Base-by-base conservation (phyloP, 352 stramenopile genomes). In the Blastocystis sp. region DNA sequence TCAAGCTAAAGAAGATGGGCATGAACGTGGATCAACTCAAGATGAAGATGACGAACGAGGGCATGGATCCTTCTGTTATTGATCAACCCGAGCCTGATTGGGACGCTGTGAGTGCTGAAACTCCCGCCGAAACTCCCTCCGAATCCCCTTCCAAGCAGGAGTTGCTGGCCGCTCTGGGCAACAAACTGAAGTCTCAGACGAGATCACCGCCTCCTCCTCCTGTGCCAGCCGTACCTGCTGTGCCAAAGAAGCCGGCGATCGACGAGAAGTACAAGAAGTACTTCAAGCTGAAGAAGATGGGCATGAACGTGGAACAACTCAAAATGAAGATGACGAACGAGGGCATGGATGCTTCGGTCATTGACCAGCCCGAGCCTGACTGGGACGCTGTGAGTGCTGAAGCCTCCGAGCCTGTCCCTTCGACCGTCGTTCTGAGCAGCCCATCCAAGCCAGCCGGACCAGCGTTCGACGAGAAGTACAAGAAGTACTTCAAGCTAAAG, bases 401-500 rank as follows among this genome's bases (percentile, higher is more conserved):
- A 43, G 2, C 6, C 1, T 40, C 70, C 11, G 48, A 45, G 64
- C 17, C 45, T 66, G 38, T 42, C 43, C 70, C 70, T 77, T n/a
- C 2, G 48, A n/a, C 66, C 45, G 28, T 28, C 9, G 70, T 24
- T 81, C 70, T 52, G n/a, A n/a, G n/a, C n/a, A n/a, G n/a, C n/a
- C n/a, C n/a, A n/a, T n/a, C n/a, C n/a, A n/a, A n/a, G n/a, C n/a
- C n/a, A n/a, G n/a, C n/a, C n/a, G n/a, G n/a, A n/a, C n/a, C n/a
- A n/a, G n/a, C n/a, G n/a, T n/a, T 87, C 10, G 93, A 95, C 77
- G 91, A 92, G 11, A 92, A 89, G 43, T 94, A 94, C 74, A 92
- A 92, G 62, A 94, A 94, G 89, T 95, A 94, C 88, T 95, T 95
- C 89, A 94, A 95, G 90, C 90, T 95, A 43, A 94, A 94, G 89